A percentile compares a stretch with the other conserved stretches of the same genome.
These are phyloP conservation scores for Clathrus columnatus DNA, from an alignment of 768 basidiomycete genomes.

Conservation along the genomic window DNA sequence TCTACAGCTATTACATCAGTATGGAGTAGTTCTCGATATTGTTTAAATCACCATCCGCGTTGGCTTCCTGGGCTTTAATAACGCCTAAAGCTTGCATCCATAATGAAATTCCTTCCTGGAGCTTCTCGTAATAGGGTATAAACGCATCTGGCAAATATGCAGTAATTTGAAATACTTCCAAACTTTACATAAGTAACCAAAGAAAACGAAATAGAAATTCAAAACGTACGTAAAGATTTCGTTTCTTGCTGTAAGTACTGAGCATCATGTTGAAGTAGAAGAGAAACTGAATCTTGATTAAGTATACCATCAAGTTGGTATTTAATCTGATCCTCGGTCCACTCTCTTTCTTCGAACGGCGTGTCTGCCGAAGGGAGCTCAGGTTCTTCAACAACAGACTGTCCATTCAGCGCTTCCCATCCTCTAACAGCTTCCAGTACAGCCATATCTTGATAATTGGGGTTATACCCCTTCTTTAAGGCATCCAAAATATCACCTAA, in stretches of 20 bases:
- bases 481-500: slow-evolving; percentile 78
- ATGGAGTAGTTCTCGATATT: background rate
- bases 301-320: slow-evolving; percentile 48
- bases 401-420: slow-evolving; percentile 56
- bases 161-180: slow-evolving; percentile 65
- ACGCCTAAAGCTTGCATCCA: slow-evolving; percentile 62
- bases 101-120: slow-evolving; percentile 51
- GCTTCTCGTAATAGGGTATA: slow-evolving; percentile 60
- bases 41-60: slow-evolving; percentile 22
- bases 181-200: slow-evolving; percentile 1
- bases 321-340: slow-evolving; percentile 53
- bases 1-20: slow-evolving; percentile 28
- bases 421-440: slow-evolving; percentile 94
- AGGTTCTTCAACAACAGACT: slow-evolving; percentile 13
- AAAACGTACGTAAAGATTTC: slow-evolving; percentile 46
- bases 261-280: slow-evolving; percentile 73
- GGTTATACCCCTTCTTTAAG: slow-evolving; percentile 84
- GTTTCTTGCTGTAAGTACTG: slow-evolving; percentile 44
- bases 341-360: slow-evolving; percentile 48
- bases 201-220: background rate
- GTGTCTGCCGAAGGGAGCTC: slow-evolving; percentile 33
- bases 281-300: slow-evolving; percentile 57
- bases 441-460: slow-evolving; percentile 99
- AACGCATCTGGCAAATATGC: slow-evolving; percentile 82
- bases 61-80: slow-evolving; percentile 27